Evolutionary conservation across 331 rosid species (phyloP).

Genomic region (Cydonia oblonga): DNA sequence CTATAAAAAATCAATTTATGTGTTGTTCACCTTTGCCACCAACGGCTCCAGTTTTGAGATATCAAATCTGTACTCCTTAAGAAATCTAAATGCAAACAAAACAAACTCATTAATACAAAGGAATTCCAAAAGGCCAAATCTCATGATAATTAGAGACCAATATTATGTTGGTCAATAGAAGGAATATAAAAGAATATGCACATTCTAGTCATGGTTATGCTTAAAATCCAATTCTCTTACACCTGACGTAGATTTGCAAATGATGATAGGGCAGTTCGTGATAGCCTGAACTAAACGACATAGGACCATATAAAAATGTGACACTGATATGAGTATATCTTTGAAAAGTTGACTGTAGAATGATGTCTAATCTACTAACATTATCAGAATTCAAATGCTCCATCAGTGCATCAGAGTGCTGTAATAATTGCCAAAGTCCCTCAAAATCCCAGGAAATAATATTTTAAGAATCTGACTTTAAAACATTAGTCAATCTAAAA

Average conservation of each 20-base stretch:
- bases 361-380: not conserved
- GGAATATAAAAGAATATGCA: too few relatives aligned
- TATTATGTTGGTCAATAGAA: not conserved
- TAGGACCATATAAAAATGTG: not conserved
- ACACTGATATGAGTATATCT: not conserved
- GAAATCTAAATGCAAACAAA: constrained; percentile 54
- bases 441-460: not conserved
- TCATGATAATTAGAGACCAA: not conserved
- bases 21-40: constrained; percentile 74
- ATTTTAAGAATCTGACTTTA: not conserved
- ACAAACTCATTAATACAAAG: constrained; percentile 3
- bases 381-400: not conserved
- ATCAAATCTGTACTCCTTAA: constrained; percentile 77
- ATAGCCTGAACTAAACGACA: not conserved
- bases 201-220: not conserved
- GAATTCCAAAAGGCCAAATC: not conserved
- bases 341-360: not conserved
- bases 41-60: constrained; percentile 84
- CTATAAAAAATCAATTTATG: not conserved
- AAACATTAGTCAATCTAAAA: not conserved
- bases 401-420: not conserved
- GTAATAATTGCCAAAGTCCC: not conserved
- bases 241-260: not conserved
- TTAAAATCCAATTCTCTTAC: not conserved
- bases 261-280: not conserved